Evolutionary conservation across 2,329 filamentous ascomycete species (phyloP).

Genomic region (Cladophialophora immunda): DNA sequence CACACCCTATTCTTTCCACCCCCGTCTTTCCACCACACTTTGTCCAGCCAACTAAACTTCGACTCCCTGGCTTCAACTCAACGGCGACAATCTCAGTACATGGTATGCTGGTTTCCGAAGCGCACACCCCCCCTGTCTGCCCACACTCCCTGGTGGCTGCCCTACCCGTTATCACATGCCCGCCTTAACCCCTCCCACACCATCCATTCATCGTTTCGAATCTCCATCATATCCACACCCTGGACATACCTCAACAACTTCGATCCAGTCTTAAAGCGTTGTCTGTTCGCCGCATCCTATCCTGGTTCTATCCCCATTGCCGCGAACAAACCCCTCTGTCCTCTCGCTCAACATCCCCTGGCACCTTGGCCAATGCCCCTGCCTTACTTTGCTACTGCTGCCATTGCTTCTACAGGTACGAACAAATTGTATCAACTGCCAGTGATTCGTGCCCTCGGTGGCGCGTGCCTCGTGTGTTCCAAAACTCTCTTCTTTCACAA

Average conservation of each 20-base stretch:
- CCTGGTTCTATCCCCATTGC: conserved; percentile 22
- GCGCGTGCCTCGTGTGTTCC: conserved; percentile 3
- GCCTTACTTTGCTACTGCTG: background rate
- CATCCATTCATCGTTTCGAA: conserved; percentile 26
- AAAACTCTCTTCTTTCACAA: background rate
- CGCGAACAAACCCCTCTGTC: conserved; percentile 16
- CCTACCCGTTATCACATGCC: conserved; percentile 33
- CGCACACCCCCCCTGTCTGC: conserved; percentile 14
- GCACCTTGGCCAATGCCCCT: conserved; percentile 4
- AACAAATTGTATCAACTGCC: conserved; percentile 2
- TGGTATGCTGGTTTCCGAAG: conserved; percentile 32
- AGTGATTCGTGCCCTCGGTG: background rate
- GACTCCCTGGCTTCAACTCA: conserved; percentile 1
- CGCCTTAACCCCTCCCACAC: conserved; percentile 30
- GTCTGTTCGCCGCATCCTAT: conserved; percentile 27
- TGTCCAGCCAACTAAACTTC: conserved; percentile 25
- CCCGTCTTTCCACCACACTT: conserved; percentile 23
- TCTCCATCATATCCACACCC: conserved; percentile 25
- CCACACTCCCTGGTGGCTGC: conserved; percentile 30
- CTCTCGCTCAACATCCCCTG: conserved; percentile 7
- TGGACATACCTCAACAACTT: conserved; percentile 13
- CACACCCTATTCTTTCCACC: conserved; percentile 22
- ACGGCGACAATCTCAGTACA: conserved; percentile 36
- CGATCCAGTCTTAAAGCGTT: conserved; percentile 26
- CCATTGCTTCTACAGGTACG: conserved; percentile 14